Percentiles rank a stretch among this genome's conserved stretches.
Evolutionary conservation across 2,329 filamentous ascomycete genomes (phyloP).

Genomic region (Graphium sp.): DNA sequence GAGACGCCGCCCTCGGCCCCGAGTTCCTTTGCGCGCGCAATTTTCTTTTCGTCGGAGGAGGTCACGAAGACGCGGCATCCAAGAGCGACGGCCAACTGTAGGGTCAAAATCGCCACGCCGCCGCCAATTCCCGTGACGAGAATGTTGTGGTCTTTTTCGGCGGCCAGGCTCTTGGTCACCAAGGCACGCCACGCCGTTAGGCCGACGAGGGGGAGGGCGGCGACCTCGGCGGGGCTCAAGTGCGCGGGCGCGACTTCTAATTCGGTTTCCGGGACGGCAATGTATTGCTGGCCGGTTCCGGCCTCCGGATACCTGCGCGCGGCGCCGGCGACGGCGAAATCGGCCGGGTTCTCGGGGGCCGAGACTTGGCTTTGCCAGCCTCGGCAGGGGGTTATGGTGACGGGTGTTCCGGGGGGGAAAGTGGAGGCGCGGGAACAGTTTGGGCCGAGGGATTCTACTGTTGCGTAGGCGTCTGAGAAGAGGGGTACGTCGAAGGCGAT

Average conservation of each 20-base stretch:
- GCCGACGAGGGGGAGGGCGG: constrained; percentile 70
- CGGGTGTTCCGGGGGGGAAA: constrained; percentile 47
- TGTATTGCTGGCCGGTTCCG: constrained; percentile 61
- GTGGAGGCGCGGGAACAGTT: constrained; percentile 19
- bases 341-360: constrained; percentile 49
- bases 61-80: constrained; percentile 73
- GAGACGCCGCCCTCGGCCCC: constrained; percentile 70
- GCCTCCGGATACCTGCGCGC: constrained; percentile 40
- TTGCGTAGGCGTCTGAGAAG: constrained; percentile 67
- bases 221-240: constrained; percentile 56
- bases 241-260: constrained; percentile 63
- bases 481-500: constrained; percentile 66
- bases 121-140: constrained; percentile 86
- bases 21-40: constrained; percentile 51
- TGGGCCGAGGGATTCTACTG: constrained; percentile 48
- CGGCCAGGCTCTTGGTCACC: constrained; percentile 57
- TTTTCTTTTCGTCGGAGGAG: constrained; percentile 57
- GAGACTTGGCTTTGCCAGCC: constrained; percentile 59
- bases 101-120: constrained; percentile 68
- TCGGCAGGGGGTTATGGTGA: constrained; percentile 61
- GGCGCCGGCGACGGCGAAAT: constrained; percentile 53
- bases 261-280: constrained; percentile 52
- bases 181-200: constrained; percentile 80
- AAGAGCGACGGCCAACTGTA: constrained; percentile 62
- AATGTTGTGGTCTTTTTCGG: constrained; percentile 51